A percentile compares a stretch with the other conserved stretches of the same genome.
Conservation (phyloP, 169 alveolate species). For the Cardiosporidium cionae region DNA sequence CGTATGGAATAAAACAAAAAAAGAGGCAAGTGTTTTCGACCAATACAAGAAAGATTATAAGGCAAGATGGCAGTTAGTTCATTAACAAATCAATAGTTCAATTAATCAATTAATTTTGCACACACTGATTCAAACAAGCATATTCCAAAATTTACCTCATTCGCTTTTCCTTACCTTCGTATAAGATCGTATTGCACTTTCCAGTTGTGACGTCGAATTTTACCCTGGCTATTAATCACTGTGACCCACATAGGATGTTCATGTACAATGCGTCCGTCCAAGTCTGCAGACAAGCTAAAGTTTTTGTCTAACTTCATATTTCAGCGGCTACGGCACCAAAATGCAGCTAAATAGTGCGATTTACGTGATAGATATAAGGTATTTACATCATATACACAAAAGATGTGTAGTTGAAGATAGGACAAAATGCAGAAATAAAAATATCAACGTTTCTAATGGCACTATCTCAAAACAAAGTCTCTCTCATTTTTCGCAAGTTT, state of each 20-base stretch:
- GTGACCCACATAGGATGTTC: slow-evolving; percentile 41
- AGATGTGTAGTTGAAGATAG: neutral
- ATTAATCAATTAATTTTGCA: neutral
- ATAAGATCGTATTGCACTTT: slow-evolving; percentile 11
- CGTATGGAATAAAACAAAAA: too few species aligned
- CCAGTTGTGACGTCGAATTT: slow-evolving; percentile 30
- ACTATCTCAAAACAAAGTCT: neutral
- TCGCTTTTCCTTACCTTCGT: neutral
- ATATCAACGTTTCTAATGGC: neutral
- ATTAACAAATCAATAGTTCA: too few species aligned
- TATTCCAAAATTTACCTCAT: neutral
- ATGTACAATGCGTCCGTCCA: slow-evolving; percentile 2
- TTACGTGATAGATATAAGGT: neutral
- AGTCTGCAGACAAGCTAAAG: slow-evolving; percentile 5
- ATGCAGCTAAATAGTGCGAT: neutral
- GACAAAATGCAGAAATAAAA: neutral
- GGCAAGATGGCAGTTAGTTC: neutral
- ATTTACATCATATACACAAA: neutral
- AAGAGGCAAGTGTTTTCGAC: neutral
- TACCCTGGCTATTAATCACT: slow-evolving; percentile 19
- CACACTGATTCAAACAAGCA: neutral
- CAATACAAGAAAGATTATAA: neutral
- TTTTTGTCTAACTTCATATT: neutral
- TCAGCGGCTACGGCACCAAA: neutral
- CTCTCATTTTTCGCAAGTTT: neutral